These are phyloP conservation scores for Dendryphion nanum DNA, from an alignment of 2,329 filamentous ascomycete species.

Conservation along the genomic window DNA sequence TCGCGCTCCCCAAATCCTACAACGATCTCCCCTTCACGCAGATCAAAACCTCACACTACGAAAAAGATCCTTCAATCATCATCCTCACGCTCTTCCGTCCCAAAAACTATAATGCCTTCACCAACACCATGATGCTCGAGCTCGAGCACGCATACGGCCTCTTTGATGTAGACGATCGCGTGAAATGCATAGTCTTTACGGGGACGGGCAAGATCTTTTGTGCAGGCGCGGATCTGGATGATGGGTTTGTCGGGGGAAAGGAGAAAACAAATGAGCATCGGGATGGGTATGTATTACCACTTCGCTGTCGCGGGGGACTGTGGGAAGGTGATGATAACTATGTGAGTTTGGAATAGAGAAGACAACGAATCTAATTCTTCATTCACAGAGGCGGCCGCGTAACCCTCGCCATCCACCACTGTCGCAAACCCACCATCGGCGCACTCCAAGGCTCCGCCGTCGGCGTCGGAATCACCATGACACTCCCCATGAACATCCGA, in stretches of 20 bases:
- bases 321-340: not conserved
- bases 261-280: slow-evolving; percentile 50
- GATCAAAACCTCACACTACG: slow-evolving; percentile 44
- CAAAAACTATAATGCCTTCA: slow-evolving; percentile 68
- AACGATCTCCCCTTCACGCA: slow-evolving; percentile 39
- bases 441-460: slow-evolving; percentile 58
- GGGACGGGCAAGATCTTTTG: slow-evolving; percentile 54
- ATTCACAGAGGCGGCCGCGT: slow-evolving; percentile 44
- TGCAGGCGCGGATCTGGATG: slow-evolving; percentile 57
- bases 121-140: slow-evolving; percentile 60
- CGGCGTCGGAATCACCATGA: slow-evolving; percentile 60
- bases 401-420: slow-evolving; percentile 55
- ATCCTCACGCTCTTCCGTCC: slow-evolving; percentile 66
- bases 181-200: slow-evolving; percentile 56
- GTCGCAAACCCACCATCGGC: slow-evolving; percentile 57
- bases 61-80: slow-evolving; percentile 53
- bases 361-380: not conserved
- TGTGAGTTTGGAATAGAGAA: not conserved
- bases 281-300: slow-evolving; percentile 47
- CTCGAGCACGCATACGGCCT: slow-evolving; percentile 54
- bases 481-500: slow-evolving; percentile 56
- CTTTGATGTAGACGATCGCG: slow-evolving; percentile 55
- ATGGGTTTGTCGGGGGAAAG: slow-evolving; percentile 47
- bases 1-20: slow-evolving; percentile 40
- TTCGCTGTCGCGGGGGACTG: not conserved